A percentile compares a stretch with the other conserved stretches of the same genome.
phyloP scores from a whole-genome alignment of 495 filamentous ascomycete species.

The Aspergillus mulundensis region DNA sequence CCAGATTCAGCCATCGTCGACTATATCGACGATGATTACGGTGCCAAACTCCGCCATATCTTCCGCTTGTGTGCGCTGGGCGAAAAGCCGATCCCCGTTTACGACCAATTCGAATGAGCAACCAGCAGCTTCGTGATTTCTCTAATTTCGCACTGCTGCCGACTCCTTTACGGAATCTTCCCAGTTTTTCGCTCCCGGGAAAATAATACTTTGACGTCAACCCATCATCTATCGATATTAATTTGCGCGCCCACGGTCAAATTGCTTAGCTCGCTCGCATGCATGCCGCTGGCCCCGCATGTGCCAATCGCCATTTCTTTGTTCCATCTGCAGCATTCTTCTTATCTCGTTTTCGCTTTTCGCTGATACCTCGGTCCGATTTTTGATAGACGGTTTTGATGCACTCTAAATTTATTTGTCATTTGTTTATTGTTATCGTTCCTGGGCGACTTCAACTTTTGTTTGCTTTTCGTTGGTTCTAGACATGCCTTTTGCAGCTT shows the following conservation, averaged over 20 bases:
- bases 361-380: conserved; percentile 19
- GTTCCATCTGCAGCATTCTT: conserved; percentile 1
- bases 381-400: conserved; percentile 23
- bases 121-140: conserved; percentile 3
- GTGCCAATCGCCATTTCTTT: background rate
- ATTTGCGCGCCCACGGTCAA: conserved; percentile 4
- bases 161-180: background rate
- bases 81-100: conserved; percentile 50
- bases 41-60: conserved; percentile 46
- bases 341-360: conserved; percentile 7
- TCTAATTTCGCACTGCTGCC: background rate
- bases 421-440: background rate
- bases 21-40: conserved; percentile 46
- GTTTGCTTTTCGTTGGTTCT: background rate
- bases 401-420: background rate
- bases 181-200: conserved; percentile 1
- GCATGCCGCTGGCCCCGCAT: conserved; percentile 13
- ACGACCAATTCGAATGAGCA: conserved; percentile 39
- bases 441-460: background rate
- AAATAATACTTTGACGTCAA: background rate
- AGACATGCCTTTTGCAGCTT: background rate
- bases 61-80: conserved; percentile 50
- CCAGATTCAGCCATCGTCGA: conserved; percentile 52
- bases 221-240: conserved; percentile 4
- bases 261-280: conserved; percentile 7